These are phyloP conservation scores for Pseudozyma tsukubaensis DNA, from an alignment of 1,284 basidiomycete genomes.

Conservation along the genomic window DNA sequence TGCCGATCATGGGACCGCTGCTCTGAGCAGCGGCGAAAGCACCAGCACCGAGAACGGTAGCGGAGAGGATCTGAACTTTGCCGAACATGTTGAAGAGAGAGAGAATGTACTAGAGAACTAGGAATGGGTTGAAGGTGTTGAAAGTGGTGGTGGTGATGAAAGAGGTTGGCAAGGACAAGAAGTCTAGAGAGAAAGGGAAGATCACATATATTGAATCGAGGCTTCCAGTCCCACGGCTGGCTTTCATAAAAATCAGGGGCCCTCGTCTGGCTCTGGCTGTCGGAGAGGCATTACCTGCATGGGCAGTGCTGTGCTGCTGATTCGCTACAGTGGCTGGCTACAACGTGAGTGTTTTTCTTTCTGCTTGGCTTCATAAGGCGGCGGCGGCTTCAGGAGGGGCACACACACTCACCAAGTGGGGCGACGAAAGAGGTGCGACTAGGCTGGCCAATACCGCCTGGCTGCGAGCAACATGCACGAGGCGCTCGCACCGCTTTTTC, in stretches of 20 bases:
- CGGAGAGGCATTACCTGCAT: no score
- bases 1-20: constrained; percentile 38
- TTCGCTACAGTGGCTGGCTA: no score
- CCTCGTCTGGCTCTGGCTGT: no score
- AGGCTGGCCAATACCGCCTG: not conserved
- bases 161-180: constrained; percentile 1
- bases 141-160: constrained; percentile 1
- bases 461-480: not conserved
- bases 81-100: constrained; percentile 29
- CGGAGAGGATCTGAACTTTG: constrained; percentile 32
- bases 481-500: constrained; percentile 10
- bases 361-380: no score
- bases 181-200: constrained; percentile 8
- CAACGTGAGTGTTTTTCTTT: no score
- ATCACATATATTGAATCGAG: not conserved
- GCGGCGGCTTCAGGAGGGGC: no score
- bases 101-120: no score
- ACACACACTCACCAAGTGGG: no score
- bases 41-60: constrained; percentile 30
- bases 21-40: constrained; percentile 18
- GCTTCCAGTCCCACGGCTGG: not conserved
- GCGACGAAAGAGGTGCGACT: no score
- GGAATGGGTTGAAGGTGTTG: not conserved
- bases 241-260: constrained; percentile 3
- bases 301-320: no score